phyloP scores from a whole-genome alignment of 306 rosid species.

The Trifolium repens region DNA sequence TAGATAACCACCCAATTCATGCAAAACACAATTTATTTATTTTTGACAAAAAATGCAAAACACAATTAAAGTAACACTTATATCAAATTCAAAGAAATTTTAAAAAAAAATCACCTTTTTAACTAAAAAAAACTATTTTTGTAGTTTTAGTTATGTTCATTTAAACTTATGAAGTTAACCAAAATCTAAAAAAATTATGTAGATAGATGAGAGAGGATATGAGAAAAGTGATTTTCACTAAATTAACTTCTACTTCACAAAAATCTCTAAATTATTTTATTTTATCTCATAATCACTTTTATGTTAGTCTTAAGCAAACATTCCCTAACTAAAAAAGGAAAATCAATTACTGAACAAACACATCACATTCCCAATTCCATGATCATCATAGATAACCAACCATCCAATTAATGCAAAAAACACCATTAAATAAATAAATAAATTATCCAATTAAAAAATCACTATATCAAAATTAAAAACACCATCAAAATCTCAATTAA shows the following conservation, averaged over 20 bases:
- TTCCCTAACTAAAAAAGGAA: neutral
- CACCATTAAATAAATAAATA: neutral
- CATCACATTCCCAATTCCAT: slow-evolving; percentile 6
- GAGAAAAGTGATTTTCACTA: no score
- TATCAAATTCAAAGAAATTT: neutral
- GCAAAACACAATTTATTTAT: neutral
- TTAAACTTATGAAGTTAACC: no score
- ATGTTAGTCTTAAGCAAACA: no score
- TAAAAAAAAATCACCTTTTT: no score
- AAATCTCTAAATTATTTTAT: no score
- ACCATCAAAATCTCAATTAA: neutral
- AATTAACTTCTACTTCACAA: no score
- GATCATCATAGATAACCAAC: slow-evolving; percentile 11
- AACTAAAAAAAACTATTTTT: no score
- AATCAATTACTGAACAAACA: slow-evolving; percentile 35
- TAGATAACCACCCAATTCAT: slow-evolving; percentile 15
- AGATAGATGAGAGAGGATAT: no score
- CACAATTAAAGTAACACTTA: slow-evolving; percentile 9
- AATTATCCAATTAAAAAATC: neutral
- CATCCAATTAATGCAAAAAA: slow-evolving; percentile 19
- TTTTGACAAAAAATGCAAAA: no score
- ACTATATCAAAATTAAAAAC: neutral
- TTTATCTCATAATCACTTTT: no score
- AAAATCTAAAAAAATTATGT: no score
- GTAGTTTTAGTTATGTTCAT: no score